These are phyloP conservation scores for Musa schizocarpa DNA, from an alignment of 176 grass and related monocot genomes.

Conservation along the genomic window DNA sequence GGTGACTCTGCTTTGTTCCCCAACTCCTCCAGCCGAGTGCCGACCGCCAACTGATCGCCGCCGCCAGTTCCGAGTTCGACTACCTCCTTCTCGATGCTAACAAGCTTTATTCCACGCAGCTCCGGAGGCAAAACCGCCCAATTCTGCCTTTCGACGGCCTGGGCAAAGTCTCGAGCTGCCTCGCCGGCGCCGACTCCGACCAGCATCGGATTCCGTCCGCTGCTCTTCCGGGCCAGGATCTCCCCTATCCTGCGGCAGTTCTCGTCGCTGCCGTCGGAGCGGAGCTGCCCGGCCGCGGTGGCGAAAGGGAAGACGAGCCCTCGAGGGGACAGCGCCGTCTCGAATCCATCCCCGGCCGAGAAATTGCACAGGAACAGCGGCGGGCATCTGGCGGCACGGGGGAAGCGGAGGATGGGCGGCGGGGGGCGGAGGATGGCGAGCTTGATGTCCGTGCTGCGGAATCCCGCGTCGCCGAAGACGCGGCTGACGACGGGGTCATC, in stretches of 20 bases:
- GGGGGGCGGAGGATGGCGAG: conserved; percentile 62
- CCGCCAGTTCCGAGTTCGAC: conserved; percentile 4
- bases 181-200: conserved; percentile 64
- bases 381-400: conserved; percentile 38
- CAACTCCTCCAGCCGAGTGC: conserved; percentile 23
- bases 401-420: conserved; percentile 38
- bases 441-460: conserved; percentile 70
- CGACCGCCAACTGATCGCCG: neutral
- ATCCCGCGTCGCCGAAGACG: conserved; percentile 80
- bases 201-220: conserved; percentile 73
- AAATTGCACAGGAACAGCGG: conserved; percentile 91
- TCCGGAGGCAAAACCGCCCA: conserved; percentile 27
- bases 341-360: conserved; percentile 42
- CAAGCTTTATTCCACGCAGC: conserved; percentile 26
- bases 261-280: conserved; percentile 28
- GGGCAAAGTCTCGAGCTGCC: conserved; percentile 45
- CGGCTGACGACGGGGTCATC: conserved; percentile 89
- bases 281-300: conserved; percentile 8
- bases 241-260: conserved; percentile 60
- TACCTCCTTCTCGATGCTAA: conserved; percentile 24
- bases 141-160: conserved; percentile 31
- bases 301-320: conserved; percentile 21
- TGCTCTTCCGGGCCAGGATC: conserved; percentile 38
- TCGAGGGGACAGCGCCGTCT: conserved; percentile 21
- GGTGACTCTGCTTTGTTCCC: conserved; percentile 21